phyloP scores from a whole-genome alignment of 73 alveolate genomes.

The Paramecium caudatum region DNA sequence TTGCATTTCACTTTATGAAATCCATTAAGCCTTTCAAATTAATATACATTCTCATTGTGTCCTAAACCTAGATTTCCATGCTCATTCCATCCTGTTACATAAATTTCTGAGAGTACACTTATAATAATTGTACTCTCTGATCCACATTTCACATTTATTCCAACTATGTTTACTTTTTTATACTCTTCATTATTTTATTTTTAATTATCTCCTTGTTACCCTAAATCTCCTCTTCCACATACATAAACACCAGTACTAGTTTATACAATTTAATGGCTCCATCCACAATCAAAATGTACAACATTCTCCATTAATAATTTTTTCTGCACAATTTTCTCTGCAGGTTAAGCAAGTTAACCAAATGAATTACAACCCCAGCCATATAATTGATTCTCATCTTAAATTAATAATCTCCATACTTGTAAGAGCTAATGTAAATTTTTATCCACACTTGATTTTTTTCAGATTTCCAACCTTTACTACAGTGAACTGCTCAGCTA shows the following conservation, averaged over 20 bases:
- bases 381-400: constrained; percentile 22
- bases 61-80: constrained; percentile 85
- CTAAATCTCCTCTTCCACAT: constrained; percentile 61
- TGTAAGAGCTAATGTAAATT: constrained; percentile 34
- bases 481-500: constrained; percentile 46
- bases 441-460: not conserved
- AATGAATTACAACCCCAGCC: constrained; percentile 79
- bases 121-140: constrained; percentile 72
- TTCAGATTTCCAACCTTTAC: not conserved
- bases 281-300: constrained; percentile 64
- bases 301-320: not conserved
- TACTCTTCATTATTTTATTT: constrained; percentile 7
- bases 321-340: not conserved
- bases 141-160: constrained; percentile 58
- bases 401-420: not conserved
- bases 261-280: constrained; percentile 26
- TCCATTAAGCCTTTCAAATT: constrained; percentile 27
- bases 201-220: constrained; percentile 56
- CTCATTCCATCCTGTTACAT: constrained; percentile 86
- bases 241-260: not conserved
- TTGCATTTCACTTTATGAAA: not conserved
- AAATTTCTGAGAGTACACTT: constrained; percentile 54
- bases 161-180: not conserved
- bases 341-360: constrained; percentile 76
- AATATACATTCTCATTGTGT: constrained; percentile 73